These are phyloP conservation scores for Telfairia occidentalis DNA, from an alignment of 331 rosid genomes.

Conservation along the genomic window DNA sequence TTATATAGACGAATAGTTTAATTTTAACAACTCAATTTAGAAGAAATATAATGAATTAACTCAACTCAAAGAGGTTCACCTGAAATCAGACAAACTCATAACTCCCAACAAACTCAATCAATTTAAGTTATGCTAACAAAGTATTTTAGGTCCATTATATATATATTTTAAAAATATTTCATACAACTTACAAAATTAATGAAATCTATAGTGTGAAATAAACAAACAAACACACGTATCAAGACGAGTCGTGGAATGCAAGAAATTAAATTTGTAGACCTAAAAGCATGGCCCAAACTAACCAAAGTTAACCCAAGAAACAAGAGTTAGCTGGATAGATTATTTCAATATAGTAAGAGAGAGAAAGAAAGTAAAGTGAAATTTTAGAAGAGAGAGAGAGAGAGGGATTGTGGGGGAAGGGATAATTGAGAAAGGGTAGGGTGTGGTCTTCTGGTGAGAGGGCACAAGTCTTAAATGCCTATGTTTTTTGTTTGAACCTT, in stretches of 20 bases:
- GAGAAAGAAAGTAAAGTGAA: neutral
- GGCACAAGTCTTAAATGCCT: conserved; percentile 1
- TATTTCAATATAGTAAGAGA: neutral
- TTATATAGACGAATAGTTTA: too few relatives aligned
- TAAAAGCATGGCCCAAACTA: neutral
- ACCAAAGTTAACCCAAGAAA: neutral
- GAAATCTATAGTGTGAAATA: neutral
- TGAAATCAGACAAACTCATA: too few relatives aligned
- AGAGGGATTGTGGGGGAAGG: neutral
- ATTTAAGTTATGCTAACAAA: too few relatives aligned
- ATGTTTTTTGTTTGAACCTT: conserved; percentile 4
- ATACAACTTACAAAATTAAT: neutral
- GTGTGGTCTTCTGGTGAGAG: conserved; percentile 15
- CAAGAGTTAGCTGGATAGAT: neutral
- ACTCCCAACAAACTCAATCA: too few relatives aligned
- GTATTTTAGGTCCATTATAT: too few relatives aligned
- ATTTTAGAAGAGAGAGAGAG: neutral
- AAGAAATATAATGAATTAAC: too few relatives aligned
- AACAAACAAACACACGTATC: neutral
- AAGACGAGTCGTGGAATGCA: neutral
- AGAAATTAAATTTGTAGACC: neutral
- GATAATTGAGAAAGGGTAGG: conserved; percentile 6
- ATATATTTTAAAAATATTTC: too few relatives aligned
- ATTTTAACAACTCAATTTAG: too few relatives aligned
- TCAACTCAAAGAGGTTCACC: too few relatives aligned